These are phyloP conservation scores for Penicillium sclerotiorum DNA, from an alignment of 2,329 filamentous ascomycete species.

Conservation along the genomic window DNA sequence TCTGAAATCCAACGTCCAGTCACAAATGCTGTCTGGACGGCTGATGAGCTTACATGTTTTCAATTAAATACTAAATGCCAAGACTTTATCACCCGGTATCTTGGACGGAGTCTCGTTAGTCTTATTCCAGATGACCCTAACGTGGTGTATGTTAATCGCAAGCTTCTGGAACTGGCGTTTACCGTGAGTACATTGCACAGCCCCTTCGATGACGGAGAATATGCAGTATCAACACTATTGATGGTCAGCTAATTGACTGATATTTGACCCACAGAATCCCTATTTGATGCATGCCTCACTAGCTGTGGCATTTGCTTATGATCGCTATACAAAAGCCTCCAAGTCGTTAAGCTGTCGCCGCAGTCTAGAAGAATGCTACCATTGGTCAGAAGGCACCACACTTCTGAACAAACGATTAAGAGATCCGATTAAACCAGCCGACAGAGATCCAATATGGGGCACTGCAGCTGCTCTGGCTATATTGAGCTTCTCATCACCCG, in stretches of 20 bases:
- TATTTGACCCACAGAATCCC: constrained; percentile 38
- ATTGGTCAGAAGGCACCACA: constrained; percentile 46
- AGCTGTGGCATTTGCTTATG: constrained; percentile 47
- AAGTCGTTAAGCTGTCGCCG: constrained; percentile 25
- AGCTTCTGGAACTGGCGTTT: constrained; percentile 45
- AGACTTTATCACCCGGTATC: constrained; percentile 47
- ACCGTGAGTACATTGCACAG: constrained; percentile 38
- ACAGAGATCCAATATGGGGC: constrained; percentile 53
- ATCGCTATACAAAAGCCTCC: constrained; percentile 28
- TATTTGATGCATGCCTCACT: constrained; percentile 53
- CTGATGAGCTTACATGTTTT: constrained; percentile 35
- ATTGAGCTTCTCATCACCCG: constrained; percentile 44
- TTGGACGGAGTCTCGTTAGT: constrained; percentile 42
- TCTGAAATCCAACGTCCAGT: constrained; percentile 26
- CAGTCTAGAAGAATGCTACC: constrained; percentile 46
- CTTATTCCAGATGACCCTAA: constrained; percentile 41
- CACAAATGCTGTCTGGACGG: constrained; percentile 40
- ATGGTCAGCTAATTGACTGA: too few relatives aligned
- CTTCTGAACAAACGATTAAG: constrained; percentile 45
- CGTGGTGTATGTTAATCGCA: constrained; percentile 43
- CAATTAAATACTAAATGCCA: constrained; percentile 45
- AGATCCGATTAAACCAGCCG: constrained; percentile 35
- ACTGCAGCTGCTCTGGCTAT: constrained; percentile 49
- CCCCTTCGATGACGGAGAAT: too few relatives aligned
- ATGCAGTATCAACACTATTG: too few relatives aligned